A percentile compares a stretch with the other conserved stretches of the same genome.
Conservation (phyloP, 495 filamentous ascomycete species). For the Xylaria acuta region DNA sequence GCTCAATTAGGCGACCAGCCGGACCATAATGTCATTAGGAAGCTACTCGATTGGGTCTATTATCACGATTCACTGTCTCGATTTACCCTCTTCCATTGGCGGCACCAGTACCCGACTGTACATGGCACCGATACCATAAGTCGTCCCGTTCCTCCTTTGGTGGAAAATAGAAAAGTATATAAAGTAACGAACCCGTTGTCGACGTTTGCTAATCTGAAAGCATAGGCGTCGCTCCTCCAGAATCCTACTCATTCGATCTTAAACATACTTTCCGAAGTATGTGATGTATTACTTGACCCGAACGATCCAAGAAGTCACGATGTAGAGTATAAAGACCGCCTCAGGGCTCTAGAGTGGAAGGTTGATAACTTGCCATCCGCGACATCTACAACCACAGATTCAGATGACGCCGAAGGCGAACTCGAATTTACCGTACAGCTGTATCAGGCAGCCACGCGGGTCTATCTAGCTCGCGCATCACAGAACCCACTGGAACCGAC, state of each 20-base stretch:
- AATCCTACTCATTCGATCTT: conserved; percentile 29
- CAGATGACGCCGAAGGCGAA: conserved; percentile 13
- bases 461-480: conserved; percentile 37
- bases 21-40: conserved; percentile 14
- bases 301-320: conserved; percentile 26
- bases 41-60: conserved; percentile 32
- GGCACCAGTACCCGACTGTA: conserved; percentile 21
- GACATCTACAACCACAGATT: neutral
- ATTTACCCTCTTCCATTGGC: conserved; percentile 37
- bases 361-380: conserved; percentile 22
- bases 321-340: conserved; percentile 30
- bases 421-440: conserved; percentile 23
- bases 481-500: conserved; percentile 24
- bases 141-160: neutral
- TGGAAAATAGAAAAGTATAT: neutral
- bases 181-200: neutral
- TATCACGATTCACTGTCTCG: conserved; percentile 37
- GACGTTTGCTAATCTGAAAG: neutral
- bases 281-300: conserved; percentile 30
- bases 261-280: conserved; percentile 33
- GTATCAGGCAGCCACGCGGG: conserved; percentile 29
- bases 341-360: conserved; percentile 33
- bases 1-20: conserved; percentile 27
- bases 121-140: conserved; percentile 12
- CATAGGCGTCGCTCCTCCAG: neutral